Evolutionary conservation across 202 grass and related monocot species (phyloP), one percentile per base, ranked within the genome.

Genomic region (Tripidium arundinaceum): DNA sequence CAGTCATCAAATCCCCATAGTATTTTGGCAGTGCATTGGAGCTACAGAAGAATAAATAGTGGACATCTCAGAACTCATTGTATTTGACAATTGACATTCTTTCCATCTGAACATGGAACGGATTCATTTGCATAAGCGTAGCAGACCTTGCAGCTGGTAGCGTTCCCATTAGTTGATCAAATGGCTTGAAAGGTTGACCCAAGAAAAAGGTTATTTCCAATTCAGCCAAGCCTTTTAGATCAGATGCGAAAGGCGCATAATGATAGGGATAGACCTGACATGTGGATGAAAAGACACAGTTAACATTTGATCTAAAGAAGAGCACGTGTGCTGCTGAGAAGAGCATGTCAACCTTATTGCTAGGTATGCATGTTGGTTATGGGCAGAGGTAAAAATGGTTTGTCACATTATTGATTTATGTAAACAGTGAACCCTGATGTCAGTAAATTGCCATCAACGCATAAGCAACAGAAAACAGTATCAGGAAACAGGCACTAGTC

Each of bases 111-210:
- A 75, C 24, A 76, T 75, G 63, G 19, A 66, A 27, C 8, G 79
- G 14, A 67, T 67, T 67, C 24, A 54, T 63, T 65, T 33, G 49
- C 60, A 82, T 21, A 80, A 29, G 73, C 72, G 81, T n/a, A 75
- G 70, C 79, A 75, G 86, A 99, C 96, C 96, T 99, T 33, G 96
- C 88, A 88, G 92, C 83, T 76, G 96, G 96, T 65, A 99, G 80
- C 78, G 92, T 96, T 83, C 96, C 96, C 96, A 99, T 99, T 68
- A 99, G 83, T 87, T 99, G 96, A 83, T 99, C 96, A 84, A 99
- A 99, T 86, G 96, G 96, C 74, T 99, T 99, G 76, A 99, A 99
- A 83, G 96, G 96, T 72, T 99, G 96, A 78, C 96, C 96, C 84
- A 99, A 89, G 87, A 99, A 99, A 91, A 99, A 99, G 0, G 96